A percentile compares a stretch with the other conserved stretches of the same genome.
Evolutionary conservation across 2,329 filamentous ascomycete genomes (phyloP).

Genomic region (Aciculosporium take): DNA sequence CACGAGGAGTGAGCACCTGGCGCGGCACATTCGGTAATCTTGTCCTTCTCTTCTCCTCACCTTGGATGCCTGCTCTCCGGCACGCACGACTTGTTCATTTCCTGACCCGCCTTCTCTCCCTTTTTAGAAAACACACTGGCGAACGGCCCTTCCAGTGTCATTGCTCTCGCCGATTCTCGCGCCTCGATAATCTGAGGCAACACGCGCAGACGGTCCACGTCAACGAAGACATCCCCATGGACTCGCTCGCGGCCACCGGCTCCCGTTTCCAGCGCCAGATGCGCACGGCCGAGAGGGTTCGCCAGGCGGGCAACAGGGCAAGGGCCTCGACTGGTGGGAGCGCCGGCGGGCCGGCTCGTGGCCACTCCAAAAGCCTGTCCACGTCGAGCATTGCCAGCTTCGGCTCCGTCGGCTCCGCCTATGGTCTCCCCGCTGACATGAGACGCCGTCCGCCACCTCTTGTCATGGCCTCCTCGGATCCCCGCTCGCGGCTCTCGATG

Average conservation of each 20-base stretch:
- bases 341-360: conserved; percentile 53
- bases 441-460: conserved; percentile 66
- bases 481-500: conserved; percentile 49
- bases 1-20: conserved; percentile 87
- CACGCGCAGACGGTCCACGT: conserved; percentile 96
- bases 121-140: conserved; percentile 77
- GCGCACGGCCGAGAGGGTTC: conserved; percentile 61
- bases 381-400: conserved; percentile 75
- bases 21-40: conserved; percentile 72
- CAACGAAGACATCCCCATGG: conserved; percentile 89
- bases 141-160: conserved; percentile 95
- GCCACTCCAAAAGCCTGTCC: conserved; percentile 75
- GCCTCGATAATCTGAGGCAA: conserved; percentile 86
- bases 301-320: conserved; percentile 57
- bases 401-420: conserved; percentile 50
- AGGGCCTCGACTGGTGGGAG: conserved; percentile 67
- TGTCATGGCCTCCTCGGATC: conserved; percentile 64
- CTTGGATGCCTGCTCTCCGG: background rate
- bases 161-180: conserved; percentile 82
- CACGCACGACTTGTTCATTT: background rate
- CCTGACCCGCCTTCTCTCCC: background rate
- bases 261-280: conserved; percentile 88
- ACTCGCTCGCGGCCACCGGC: conserved; percentile 84
- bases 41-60: background rate
- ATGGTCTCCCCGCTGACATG: conserved; percentile 49